These are phyloP conservation scores for Amanita rubescens DNA, from an alignment of 768 basidiomycete genomes.

Conservation along the genomic window DNA sequence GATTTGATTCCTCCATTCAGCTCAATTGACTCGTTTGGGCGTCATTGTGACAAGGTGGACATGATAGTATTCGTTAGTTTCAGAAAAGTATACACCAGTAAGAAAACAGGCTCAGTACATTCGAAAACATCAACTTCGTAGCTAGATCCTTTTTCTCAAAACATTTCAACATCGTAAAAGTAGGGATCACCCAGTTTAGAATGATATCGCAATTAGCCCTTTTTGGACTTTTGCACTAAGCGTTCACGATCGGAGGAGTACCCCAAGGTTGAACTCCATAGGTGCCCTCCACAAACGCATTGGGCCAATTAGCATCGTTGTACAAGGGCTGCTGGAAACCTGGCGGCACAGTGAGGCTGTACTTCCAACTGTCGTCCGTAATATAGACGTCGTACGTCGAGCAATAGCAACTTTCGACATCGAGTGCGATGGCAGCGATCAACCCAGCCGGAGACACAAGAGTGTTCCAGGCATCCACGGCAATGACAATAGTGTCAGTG, in stretches of 20 bases:
- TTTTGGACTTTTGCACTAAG: background rate
- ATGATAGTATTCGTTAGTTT: too few relatives aligned
- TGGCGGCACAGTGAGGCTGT: background rate
- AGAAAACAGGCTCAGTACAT: too few relatives aligned
- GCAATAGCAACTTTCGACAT: background rate
- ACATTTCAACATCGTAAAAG: too few relatives aligned
- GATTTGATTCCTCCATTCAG: too few relatives aligned
- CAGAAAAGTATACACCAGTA: too few relatives aligned
- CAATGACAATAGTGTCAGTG: background rate
- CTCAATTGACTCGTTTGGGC: too few relatives aligned
- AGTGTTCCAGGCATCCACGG: background rate
- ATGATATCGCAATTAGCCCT: background rate
- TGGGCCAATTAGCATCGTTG: background rate
- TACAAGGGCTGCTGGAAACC: background rate
- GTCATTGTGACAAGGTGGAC: too few relatives aligned
- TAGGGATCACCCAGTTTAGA: too few relatives aligned
- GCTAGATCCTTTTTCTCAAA: too few relatives aligned
- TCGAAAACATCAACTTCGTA: too few relatives aligned
- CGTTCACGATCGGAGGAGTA: background rate
- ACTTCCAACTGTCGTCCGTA: background rate
- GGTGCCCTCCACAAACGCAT: background rate
- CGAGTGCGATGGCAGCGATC: background rate
- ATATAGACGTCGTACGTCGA: background rate
- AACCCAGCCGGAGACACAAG: background rate
- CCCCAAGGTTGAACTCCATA: constrained; percentile 2